These are phyloP conservation scores for Paradendryphiella salina DNA, from an alignment of 2,329 filamentous ascomycete species.

Conservation along the genomic window DNA sequence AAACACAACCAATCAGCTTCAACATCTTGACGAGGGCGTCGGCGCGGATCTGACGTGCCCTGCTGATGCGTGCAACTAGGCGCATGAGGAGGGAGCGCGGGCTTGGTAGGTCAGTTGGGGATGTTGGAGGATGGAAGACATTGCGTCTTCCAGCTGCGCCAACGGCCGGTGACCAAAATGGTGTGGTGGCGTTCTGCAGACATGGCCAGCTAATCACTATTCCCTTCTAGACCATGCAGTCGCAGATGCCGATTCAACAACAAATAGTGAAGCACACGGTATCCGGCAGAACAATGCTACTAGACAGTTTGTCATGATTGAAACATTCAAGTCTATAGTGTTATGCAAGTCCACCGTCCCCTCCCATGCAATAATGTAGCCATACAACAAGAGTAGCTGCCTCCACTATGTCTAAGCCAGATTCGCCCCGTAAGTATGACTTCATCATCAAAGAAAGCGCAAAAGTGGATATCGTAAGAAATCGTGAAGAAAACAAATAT, in stretches of 20 bases:
- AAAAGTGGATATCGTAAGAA: constrained; percentile 15
- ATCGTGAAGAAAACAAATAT: background rate
- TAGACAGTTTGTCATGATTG: background rate
- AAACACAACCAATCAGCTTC: constrained; percentile 6
- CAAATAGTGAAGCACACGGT: background rate
- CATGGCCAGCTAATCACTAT: background rate
- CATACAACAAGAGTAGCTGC: constrained; percentile 1
- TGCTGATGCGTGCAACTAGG: constrained; percentile 5
- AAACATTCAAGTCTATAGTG: background rate
- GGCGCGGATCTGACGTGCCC: constrained; percentile 4
- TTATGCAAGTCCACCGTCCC: background rate
- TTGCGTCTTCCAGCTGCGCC: background rate
- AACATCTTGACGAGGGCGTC: background rate
- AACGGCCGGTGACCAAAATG: background rate
- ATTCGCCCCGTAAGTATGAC: constrained; percentile 3
- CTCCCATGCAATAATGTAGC: constrained; percentile 6
- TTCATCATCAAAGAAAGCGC: background rate
- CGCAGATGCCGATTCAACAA: background rate
- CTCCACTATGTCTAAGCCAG: constrained; percentile 2
- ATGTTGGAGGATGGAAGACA: background rate
- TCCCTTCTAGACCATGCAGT: background rate
- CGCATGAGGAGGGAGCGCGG: background rate
- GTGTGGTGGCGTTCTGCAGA: background rate
- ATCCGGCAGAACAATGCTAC: background rate
- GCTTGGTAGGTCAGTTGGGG: background rate